Percentiles rank a stretch among this genome's conserved stretches.
phyloP scores from a whole-genome alignment of 2,329 filamentous ascomycete genomes.

The Domatiomyces catenatus region DNA sequence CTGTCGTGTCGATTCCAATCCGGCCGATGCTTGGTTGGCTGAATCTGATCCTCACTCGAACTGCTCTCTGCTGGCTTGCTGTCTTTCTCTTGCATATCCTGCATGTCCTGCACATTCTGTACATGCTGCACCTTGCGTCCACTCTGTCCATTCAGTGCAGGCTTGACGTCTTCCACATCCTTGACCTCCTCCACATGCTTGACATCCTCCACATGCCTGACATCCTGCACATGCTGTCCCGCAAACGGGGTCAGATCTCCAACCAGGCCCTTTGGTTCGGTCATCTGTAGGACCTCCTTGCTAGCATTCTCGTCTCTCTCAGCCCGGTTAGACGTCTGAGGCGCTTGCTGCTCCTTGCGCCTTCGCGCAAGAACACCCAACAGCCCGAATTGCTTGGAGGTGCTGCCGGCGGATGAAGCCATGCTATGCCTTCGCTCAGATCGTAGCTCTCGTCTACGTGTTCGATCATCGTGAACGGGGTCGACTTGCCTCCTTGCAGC shows the following conservation, averaged over 20 bases:
- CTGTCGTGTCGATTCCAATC: slow-evolving; percentile 3
- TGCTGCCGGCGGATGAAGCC: neutral
- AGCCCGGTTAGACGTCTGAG: slow-evolving; percentile 3
- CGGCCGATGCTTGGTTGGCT: slow-evolving; percentile 6
- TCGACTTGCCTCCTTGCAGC: slow-evolving; percentile 37
- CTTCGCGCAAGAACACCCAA: slow-evolving; percentile 8
- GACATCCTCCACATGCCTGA: neutral
- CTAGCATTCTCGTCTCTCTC: slow-evolving; percentile 1
- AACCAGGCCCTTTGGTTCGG: slow-evolving; percentile 5
- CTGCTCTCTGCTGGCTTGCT: neutral
- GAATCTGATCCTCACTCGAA: neutral
- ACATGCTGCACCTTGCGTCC: slow-evolving; percentile 3
- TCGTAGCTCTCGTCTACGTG: slow-evolving; percentile 1
- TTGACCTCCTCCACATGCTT: slow-evolving; percentile 1
- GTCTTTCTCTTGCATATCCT: neutral
- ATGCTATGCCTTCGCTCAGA: neutral
- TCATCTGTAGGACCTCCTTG: slow-evolving; percentile 1
- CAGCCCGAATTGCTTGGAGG: slow-evolving; percentile 5
- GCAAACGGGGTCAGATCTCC: slow-evolving; percentile 8
- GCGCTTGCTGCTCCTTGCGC: slow-evolving; percentile 5
- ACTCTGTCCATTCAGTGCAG: too few relatives aligned
- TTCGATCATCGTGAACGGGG: slow-evolving; percentile 25
- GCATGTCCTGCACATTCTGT: neutral
- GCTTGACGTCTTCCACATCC: neutral
- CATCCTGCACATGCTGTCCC: neutral